Percentiles rank a stretch among this genome's conserved stretches.
Conservation (phyloP, 331 rosid genomes). For the Saraca asoca region DNA sequence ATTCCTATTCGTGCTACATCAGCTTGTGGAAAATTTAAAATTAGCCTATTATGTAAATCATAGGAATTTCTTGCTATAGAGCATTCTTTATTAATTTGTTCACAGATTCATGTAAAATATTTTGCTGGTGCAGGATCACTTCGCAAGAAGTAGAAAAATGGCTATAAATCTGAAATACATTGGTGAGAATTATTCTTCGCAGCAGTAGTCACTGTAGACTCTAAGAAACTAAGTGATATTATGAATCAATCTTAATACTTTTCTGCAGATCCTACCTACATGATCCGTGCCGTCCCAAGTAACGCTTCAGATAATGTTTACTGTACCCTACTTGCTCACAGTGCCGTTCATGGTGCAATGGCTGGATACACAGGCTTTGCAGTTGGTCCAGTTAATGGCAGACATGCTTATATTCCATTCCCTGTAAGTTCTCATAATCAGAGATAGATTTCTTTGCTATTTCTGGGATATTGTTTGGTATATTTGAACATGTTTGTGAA, state of each 20-base stretch:
- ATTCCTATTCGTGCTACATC: too few species aligned
- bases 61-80: not conserved
- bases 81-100: not conserved
- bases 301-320: conserved; percentile 58
- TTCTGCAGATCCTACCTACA: conserved; percentile 58
- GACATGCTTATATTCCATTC: conserved; percentile 62
- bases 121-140: conserved; percentile 47
- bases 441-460: not conserved
- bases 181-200: conserved; percentile 33
- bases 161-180: conserved; percentile 54
- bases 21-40: too few species aligned
- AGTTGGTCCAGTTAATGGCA: conserved; percentile 53
- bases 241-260: not conserved
- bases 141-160: conserved; percentile 36
- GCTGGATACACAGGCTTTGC: conserved; percentile 65
- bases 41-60: not conserved
- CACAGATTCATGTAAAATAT: not conserved
- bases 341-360: conserved; percentile 63
- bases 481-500: too few species aligned
- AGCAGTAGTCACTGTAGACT: not conserved
- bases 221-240: not conserved
- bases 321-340: conserved; percentile 61
- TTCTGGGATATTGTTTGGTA: not conserved
- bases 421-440: conserved; percentile 38
- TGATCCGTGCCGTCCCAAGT: conserved; percentile 61